Evolutionary conservation across 2,329 filamentous ascomycete species (phyloP).

Genomic region (Aureobasidium sp.): DNA sequence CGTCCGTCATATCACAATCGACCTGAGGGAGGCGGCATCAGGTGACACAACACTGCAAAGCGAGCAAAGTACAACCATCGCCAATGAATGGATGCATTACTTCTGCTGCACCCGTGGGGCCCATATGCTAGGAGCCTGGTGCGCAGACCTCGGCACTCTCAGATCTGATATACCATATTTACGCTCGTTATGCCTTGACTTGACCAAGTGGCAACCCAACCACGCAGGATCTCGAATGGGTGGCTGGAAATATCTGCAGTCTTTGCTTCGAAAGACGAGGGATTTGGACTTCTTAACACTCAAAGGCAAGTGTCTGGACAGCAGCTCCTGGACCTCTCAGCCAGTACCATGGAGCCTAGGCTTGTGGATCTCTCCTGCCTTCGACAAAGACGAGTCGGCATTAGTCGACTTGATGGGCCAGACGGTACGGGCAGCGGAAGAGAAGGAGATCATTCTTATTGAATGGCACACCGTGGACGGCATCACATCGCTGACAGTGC

Average conservation of each 20-base stretch:
- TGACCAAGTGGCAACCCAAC: constrained; percentile 12
- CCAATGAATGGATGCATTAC: constrained; percentile 33
- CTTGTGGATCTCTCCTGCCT: constrained; percentile 12
- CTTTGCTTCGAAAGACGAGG: not conserved
- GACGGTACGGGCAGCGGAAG: not conserved
- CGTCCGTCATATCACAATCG: constrained; percentile 32
- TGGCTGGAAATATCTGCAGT: constrained; percentile 15
- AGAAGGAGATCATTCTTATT: not conserved
- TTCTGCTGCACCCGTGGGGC: constrained; percentile 24
- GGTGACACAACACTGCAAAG: not conserved
- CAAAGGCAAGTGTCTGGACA: constrained; percentile 9
- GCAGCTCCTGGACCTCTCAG: not conserved
- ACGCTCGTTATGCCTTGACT: not conserved
- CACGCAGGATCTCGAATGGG: not conserved
- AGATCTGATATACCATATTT: constrained; percentile 21
- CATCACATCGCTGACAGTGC: not conserved
- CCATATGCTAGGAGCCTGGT: constrained; percentile 24
- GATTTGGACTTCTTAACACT: constrained; percentile 12
- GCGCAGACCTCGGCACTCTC: constrained; percentile 18
- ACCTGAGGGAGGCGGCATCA: constrained; percentile 26
- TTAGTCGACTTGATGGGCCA: constrained; percentile 8
- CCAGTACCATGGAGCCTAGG: constrained; percentile 15
- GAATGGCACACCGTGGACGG: not conserved
- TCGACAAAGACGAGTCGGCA: constrained; percentile 6
- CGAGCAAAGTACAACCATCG: not conserved